These are phyloP conservation scores for Pachyrhizus erosus DNA, from an alignment of 306 rosid species.

Conservation along the genomic window DNA sequence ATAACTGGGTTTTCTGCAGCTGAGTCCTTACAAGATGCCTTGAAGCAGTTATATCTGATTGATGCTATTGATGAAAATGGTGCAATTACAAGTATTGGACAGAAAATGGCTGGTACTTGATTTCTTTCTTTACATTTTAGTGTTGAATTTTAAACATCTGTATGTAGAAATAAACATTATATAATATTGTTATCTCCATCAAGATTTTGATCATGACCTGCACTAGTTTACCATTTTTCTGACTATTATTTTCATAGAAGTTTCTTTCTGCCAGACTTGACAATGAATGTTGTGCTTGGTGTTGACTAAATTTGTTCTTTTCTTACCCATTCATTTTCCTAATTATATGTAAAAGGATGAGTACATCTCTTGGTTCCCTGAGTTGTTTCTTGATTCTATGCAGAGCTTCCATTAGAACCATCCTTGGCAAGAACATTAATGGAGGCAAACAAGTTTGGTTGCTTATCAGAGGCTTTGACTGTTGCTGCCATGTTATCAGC, in stretches of 20 bases:
- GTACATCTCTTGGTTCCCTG: slow-evolving; percentile 36
- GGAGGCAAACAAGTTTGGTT: slow-evolving; percentile 87
- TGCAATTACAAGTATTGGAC: slow-evolving; percentile 77
- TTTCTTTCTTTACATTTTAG: slow-evolving; percentile 39
- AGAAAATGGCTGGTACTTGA: slow-evolving; percentile 87
- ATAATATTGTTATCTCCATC: not conserved
- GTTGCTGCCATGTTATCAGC: slow-evolving; percentile 93
- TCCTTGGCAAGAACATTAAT: slow-evolving; percentile 90
- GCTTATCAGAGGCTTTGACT: slow-evolving; percentile 90
- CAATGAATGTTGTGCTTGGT: slow-evolving; percentile 20
- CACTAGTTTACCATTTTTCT: not conserved
- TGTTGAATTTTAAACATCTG: slow-evolving; percentile 18
- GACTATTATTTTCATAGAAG: slow-evolving; percentile 12
- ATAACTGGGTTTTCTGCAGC: slow-evolving; percentile 67
- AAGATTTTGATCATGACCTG: slow-evolving; percentile 8
- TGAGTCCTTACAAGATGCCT: slow-evolving; percentile 90
- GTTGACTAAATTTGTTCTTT: slow-evolving; percentile 25
- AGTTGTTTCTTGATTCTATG: slow-evolving; percentile 43
- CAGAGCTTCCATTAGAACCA: slow-evolving; percentile 98
- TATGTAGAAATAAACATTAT: slow-evolving; percentile 32
- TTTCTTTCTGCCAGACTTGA: slow-evolving; percentile 23
- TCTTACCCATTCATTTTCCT: slow-evolving; percentile 16
- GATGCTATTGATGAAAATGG: slow-evolving; percentile 94
- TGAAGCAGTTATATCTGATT: slow-evolving; percentile 91
- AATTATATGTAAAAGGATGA: slow-evolving; percentile 1